Evolutionary conservation across 2,329 filamentous ascomycete genomes (phyloP), one percentile per base, ranked within the genome.

Genomic region (Claviceps digitariae): DNA sequence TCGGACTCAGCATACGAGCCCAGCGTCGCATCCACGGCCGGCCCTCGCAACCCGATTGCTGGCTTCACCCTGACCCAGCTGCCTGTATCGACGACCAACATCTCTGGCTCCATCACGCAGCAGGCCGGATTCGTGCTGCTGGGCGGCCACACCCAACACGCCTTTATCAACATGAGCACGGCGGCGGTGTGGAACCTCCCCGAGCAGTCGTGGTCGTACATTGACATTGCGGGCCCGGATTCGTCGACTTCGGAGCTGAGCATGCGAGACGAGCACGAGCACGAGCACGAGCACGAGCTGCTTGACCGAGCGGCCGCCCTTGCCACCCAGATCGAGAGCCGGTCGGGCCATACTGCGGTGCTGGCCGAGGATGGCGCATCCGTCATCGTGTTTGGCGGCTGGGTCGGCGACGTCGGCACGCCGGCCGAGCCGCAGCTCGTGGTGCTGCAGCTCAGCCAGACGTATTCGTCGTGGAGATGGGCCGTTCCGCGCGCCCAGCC

Each of bases 111-210:
- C 2, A 72, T 84, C 43, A 84, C 82, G 4, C 85, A 90, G 63
- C 82, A 90, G 64, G 82, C 85, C 57, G 83, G 84, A 60, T 91
- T 88, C 59, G 80, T 95, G 13, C 70, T 96, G 23, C 72, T 96
- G 17, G 91, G 90, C 43, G 91, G 91, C 0, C 90, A 96, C 64
- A 95, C 90, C 0, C 75, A 81, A 59, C 69, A 74, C 17, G 90
- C 90, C 0, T 96, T 95, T 64, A 84, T 96, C 70, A 95, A 96
- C 66, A 96, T 95, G 85, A 94, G 88, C 54, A 87, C 89, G 45
- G 81, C 91, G 1, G 91, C 90, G 0, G 72, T 96, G 1, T 95
- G 90, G 75, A 90, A 83, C 52, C 73, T 96, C 7, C 91, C 91
- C 0, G 86, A 94, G 62, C 83, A 90, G 63, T 84, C 79, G 52